Base-by-base conservation (phyloP, 495 filamentous ascomycete species). In the Daldinia concentrica region DNA sequence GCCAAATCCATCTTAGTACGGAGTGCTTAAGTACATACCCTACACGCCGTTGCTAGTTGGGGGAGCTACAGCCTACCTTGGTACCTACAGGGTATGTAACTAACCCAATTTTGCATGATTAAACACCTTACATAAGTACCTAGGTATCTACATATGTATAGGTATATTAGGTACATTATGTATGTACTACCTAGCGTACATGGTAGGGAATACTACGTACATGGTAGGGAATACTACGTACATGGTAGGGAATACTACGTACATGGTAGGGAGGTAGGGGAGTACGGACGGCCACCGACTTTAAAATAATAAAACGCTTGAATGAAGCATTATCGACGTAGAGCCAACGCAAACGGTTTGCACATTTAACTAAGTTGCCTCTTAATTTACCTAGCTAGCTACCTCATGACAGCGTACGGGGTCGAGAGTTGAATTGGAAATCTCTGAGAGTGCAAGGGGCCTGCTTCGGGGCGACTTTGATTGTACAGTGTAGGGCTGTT, bases 1-100 rank as follows among this genome's bases (percentile, higher is more conserved):
- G 17, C 69, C 69, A 66, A 63, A 54, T 66, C 36, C 69, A 68
- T 61, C 58, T 56, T 68, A 72, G 69, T 65, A 63, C 61, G 63
- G 58, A 59, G 58, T 72, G 60, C 68, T 27, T 58, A 60, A 27
- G 29, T 26, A 36, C 15, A 36, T 57, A 27, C 36, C 30, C 37
- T 60, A 60, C 64, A 48, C 48, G 59, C 58, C 52, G 36, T 62
- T 62, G 29, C 65, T 48, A 36, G 48, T 68, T 58, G 51, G 65
- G 58, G 66, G 52, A 62, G 58, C 50, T 51, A 51, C 60, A 27
- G 51, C 62, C 39, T 62, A 57, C 58, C 11, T 58, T 52, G 50
- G 29, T 56, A 56, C 52, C 29, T 57, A 30, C 54, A 48, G 43
- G 50, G 50, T 54, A 54, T 27, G 54, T 36, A 36, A 12, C 52